phyloP scores from a whole-genome alignment of 352 stramenopile species.

The Pythium rhizo-oryzae region DNA sequence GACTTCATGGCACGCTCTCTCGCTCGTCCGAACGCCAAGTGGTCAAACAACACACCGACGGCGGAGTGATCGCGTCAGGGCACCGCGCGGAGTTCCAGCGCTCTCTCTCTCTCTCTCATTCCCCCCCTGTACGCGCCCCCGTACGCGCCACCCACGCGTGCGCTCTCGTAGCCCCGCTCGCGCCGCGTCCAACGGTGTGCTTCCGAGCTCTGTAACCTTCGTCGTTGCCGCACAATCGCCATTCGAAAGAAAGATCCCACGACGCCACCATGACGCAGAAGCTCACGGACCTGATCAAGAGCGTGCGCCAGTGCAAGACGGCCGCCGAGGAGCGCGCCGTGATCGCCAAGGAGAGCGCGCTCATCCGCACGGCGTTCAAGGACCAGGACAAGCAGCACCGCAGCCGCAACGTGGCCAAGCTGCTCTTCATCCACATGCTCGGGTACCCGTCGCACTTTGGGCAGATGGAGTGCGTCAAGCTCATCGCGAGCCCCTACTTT shows the following conservation, averaged over 20 bases:
- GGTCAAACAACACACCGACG: background rate
- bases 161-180: background rate
- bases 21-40: background rate
- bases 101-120: background rate
- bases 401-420: constrained; percentile 99
- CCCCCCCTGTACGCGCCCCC: background rate
- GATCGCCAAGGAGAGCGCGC: constrained; percentile 98
- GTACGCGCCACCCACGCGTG: too few relatives aligned
- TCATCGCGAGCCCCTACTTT: constrained; percentile 98
- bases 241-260: background rate
- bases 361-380: constrained; percentile 99
- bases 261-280: constrained; percentile 94
- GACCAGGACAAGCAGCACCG: constrained; percentile 97
- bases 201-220: background rate
- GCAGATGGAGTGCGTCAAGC: constrained; percentile 99
- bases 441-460: constrained; percentile 99
- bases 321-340: constrained; percentile 98
- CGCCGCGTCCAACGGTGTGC: background rate
- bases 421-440: constrained; percentile 99
- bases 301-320: constrained; percentile 98
- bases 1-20: constrained; percentile 13
- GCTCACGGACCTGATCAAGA: constrained; percentile 98
- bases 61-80: too few relatives aligned
- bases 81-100: too few relatives aligned
- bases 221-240: constrained; percentile 2